phyloP scores from a whole-genome alignment of 2,329 filamentous ascomycete species.

The Alternaria metachromatica region DNA sequence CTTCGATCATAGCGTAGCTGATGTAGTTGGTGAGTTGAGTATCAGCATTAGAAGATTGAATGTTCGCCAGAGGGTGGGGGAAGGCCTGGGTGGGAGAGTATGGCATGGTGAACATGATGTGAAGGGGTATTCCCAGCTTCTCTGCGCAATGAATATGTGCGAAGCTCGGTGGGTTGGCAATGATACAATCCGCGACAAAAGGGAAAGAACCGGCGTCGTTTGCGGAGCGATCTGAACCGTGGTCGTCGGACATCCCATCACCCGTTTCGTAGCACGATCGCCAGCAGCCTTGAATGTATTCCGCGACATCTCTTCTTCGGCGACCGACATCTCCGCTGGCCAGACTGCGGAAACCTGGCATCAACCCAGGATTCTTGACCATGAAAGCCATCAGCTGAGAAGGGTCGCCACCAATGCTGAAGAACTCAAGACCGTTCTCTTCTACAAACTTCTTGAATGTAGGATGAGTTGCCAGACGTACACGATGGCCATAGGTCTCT shows the following conservation, averaged over 20 bases:
- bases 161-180: conserved; percentile 79
- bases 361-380: conserved; percentile 56
- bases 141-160: conserved; percentile 76
- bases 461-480: conserved; percentile 37
- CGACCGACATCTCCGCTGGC: conserved; percentile 39
- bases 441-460: conserved; percentile 22
- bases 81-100: conserved; percentile 55
- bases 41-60: conserved; percentile 45
- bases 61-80: conserved; percentile 59
- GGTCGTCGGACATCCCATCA: conserved; percentile 24
- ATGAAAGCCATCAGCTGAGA: conserved; percentile 57
- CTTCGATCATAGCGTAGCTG: conserved; percentile 56
- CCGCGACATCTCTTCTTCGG: conserved; percentile 31
- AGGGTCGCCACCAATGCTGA: conserved; percentile 41
- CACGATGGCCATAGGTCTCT: conserved; percentile 33
- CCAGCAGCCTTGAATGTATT: conserved; percentile 40
- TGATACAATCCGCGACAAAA: conserved; percentile 81
- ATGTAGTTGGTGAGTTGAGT: conserved; percentile 50
- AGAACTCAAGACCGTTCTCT: conserved; percentile 44
- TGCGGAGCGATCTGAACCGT: not conserved
- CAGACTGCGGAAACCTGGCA: conserved; percentile 33
- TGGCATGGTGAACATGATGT: conserved; percentile 74
- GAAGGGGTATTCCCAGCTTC: conserved; percentile 72
- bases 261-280: conserved; percentile 43
- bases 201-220: conserved; percentile 49